Percentiles rank a stretch among this genome's conserved stretches.
phyloP scores from a whole-genome alignment of 2,329 filamentous ascomycete species.

The Fusarium sp. region DNA sequence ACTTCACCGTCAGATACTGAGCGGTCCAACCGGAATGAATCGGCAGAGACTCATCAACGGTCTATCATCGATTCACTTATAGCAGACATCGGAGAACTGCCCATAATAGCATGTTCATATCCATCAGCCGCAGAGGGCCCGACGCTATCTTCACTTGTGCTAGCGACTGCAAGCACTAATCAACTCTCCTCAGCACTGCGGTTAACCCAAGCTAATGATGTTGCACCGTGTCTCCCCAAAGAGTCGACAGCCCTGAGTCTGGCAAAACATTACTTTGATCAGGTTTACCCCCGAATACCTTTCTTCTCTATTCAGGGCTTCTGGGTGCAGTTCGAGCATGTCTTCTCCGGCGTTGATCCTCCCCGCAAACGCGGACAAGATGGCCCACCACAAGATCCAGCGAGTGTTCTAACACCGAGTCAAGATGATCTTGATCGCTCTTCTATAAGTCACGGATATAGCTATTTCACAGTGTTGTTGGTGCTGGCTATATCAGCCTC shows the following conservation, averaged over 20 bases:
- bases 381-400: neutral
- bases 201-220: neutral
- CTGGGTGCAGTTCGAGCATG: slow-evolving; percentile 11
- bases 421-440: neutral
- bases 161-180: slow-evolving; percentile 1
- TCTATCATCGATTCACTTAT: slow-evolving; percentile 15
- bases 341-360: neutral
- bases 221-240: neutral
- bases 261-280: neutral
- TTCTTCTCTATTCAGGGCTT: slow-evolving; percentile 15
- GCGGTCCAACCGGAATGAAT: neutral
- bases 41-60: neutral
- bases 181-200: neutral
- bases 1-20: neutral
- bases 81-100: slow-evolving; percentile 1
- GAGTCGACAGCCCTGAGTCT: neutral
- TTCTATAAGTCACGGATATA: neutral
- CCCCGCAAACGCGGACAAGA: rapidly evolving
- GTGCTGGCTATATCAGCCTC: neutral
- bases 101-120: slow-evolving; percentile 1
- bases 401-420: neutral
- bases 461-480: neutral
- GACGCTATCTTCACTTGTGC: neutral
- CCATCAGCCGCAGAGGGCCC: neutral
- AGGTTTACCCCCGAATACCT: slow-evolving; percentile 2